Percentiles rank a stretch among this genome's conserved stretches.
phyloP scores from a whole-genome alignment of 768 basidiomycete species.

The Exidia glandulosa region DNA sequence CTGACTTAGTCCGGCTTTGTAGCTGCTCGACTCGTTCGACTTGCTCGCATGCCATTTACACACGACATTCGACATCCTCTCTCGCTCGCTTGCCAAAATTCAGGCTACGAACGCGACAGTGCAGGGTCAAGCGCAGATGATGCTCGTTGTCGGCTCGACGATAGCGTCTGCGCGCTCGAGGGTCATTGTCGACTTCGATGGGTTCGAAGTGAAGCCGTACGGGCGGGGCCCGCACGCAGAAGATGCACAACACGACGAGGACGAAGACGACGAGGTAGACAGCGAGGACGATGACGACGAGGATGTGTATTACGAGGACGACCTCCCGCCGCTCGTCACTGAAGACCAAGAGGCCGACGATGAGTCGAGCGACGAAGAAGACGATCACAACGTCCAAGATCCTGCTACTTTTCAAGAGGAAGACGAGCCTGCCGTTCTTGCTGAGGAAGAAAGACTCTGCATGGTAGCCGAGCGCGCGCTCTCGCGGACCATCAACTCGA shows the following conservation, averaged over 20 bases:
- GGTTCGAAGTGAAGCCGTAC: constrained; percentile 38
- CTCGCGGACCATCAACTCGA: background rate
- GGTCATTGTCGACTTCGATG: constrained; percentile 54
- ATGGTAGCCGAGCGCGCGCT: background rate
- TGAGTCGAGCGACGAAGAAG: constrained; percentile 1
- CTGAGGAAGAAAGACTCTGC: background rate
- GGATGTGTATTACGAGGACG: constrained; percentile 2
- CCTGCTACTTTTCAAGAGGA: no score
- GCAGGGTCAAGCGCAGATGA: constrained; percentile 48
- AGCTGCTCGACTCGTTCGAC: constrained; percentile 46
- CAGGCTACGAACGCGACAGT: no score
- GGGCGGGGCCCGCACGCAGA: constrained; percentile 7
- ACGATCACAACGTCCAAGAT: constrained; percentile 16
- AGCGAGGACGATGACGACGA: constrained; percentile 8
- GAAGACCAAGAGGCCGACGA: constrained; percentile 8
- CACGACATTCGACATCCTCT: constrained; percentile 64
- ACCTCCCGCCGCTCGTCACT: background rate
- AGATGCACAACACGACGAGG: background rate
- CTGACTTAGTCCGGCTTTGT: background rate
- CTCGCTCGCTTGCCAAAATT: constrained; percentile 44
- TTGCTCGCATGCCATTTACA: constrained; percentile 61
- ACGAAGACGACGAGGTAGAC: background rate
- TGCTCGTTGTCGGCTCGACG: constrained; percentile 54
- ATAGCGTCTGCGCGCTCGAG: constrained; percentile 44
- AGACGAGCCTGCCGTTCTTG: constrained; percentile 13